Conservation (phyloP, 768 basidiomycete genomes). For the Mycena epipterygia region DNA sequence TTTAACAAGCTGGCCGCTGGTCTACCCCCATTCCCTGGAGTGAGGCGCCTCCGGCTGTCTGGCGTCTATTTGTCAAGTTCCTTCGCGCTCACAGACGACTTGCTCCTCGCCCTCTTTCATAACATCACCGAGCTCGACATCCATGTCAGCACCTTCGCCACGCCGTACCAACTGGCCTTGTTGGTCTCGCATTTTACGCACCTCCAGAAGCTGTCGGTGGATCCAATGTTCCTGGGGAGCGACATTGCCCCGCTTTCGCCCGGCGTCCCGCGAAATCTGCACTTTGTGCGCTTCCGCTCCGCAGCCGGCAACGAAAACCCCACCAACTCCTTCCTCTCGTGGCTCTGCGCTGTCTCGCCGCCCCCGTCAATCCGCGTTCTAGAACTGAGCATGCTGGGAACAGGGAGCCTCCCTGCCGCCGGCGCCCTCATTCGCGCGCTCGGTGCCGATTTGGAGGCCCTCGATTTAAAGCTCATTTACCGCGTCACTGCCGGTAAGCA, state of each 20-base stretch:
- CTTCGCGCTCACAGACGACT: neutral
- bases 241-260: neutral
- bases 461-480: slow-evolving; percentile 19
- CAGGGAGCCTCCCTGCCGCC: neutral
- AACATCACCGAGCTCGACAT: slow-evolving; percentile 1
- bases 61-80: no score
- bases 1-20: no score
- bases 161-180: neutral
- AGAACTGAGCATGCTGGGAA: slow-evolving; percentile 1
- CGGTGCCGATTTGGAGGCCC: slow-evolving; percentile 9
- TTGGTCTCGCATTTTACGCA: neutral
- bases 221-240: neutral
- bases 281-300: neutral
- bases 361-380: neutral
- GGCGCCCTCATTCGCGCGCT: slow-evolving; percentile 1
- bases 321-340: neutral
- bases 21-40: no score
- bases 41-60: no score
- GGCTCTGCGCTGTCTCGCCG: neutral
- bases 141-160: neutral
- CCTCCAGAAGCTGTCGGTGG: neutral
- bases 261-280: neutral
- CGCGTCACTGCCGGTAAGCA: slow-evolving; percentile 21
- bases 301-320: no score
- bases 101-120: neutral